Evolutionary conservation across 768 basidiomycete genomes (phyloP), one percentile per base, ranked within the genome.

Genomic region (Rickenella mellea): DNA sequence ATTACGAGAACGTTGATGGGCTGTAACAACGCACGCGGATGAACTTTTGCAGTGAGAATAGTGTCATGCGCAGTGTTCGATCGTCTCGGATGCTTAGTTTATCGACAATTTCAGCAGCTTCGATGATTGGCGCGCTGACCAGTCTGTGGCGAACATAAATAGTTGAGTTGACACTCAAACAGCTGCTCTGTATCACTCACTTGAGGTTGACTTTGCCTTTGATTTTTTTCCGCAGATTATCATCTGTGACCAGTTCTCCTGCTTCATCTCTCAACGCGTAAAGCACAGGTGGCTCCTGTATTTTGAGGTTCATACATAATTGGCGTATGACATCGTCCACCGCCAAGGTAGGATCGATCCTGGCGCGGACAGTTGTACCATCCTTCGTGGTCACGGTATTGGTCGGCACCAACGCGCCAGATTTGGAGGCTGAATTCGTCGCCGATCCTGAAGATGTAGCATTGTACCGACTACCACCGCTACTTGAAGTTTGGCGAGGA

Each of bases 241-340:
- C 87, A 52, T 85, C 83, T 21, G 88, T 92, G 14, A 96, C 81
- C 36, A 93, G 61, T 49, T 86, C 86, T 46, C 85, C 84, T 12
- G 70, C 75, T 51, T 88, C 84, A 56, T 92, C 88, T 51, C 90
- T 71, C 45, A 94, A 60, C 1, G 88, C 83, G 55, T 76, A 91
- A 48, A 83, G 64, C 1, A 72, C 70, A 1, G 85, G 72, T 0
- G 83, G 71, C 28, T 86, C 86, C 44, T 76, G 76, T 44, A 90
- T 78, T 60, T 83, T 80, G 49, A 94, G 66, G 61, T 80, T 90
- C 49, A 80, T 62, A 52, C 87, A 89, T 8, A 91, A 72, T 58
- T 89, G 86, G 43, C 76, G 78, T 39, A 91, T 73, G 43, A 91
- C 89, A 56, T 91, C 88, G 40, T 84, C 78, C 40, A 89, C 88